A percentile compares a stretch with the other conserved stretches of the same genome.
These are phyloP conservation scores for Neurospora sp. DNA, from an alignment of 495 filamentous ascomycete species.

Conservation along the genomic window DNA sequence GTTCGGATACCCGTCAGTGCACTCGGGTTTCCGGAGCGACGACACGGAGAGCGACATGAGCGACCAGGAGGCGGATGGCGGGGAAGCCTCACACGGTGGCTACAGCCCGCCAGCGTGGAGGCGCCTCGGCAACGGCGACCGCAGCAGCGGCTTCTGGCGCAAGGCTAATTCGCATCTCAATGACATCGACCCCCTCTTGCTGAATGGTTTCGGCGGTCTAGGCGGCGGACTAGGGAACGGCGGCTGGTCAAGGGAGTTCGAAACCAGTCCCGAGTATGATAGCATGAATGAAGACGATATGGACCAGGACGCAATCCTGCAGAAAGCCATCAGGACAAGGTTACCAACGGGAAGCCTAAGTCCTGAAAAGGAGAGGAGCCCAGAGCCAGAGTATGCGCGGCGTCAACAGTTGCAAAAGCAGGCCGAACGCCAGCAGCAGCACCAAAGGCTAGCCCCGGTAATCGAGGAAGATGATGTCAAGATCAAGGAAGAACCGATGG, in stretches of 20 bases:
- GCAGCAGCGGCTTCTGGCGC: slow-evolving; percentile 46
- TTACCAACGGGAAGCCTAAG: slow-evolving; percentile 40
- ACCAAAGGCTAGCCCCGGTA: neutral
- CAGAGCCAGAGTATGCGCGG: slow-evolving; percentile 31
- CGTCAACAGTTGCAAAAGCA: slow-evolving; percentile 13
- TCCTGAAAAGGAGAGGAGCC: slow-evolving; percentile 40
- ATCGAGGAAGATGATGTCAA: slow-evolving; percentile 7
- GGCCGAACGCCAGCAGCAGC: slow-evolving; percentile 5
- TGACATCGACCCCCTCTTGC: slow-evolving; percentile 20
- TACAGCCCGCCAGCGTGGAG: slow-evolving; percentile 49
- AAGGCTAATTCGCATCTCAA: slow-evolving; percentile 15
- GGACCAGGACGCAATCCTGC: slow-evolving; percentile 28
- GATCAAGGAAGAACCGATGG: slow-evolving; percentile 23
- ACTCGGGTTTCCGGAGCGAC: slow-evolving; percentile 63
- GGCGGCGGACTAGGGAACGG: neutral
- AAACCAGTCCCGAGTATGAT: slow-evolving; percentile 21
- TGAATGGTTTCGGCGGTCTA: slow-evolving; percentile 12
- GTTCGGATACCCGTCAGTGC: slow-evolving; percentile 57
- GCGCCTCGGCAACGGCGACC: slow-evolving; percentile 41
- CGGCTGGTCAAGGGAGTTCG: slow-evolving; percentile 10
- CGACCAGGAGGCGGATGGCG: slow-evolving; percentile 16
- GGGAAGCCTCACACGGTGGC: slow-evolving; percentile 32
- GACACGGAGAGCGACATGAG: slow-evolving; percentile 25
- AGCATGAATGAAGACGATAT: slow-evolving; percentile 20
- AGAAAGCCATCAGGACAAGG: slow-evolving; percentile 38